Base-by-base conservation (phyloP, 352 stramenopile genomes). In the Thalassiosira mediterranea region DNA sequence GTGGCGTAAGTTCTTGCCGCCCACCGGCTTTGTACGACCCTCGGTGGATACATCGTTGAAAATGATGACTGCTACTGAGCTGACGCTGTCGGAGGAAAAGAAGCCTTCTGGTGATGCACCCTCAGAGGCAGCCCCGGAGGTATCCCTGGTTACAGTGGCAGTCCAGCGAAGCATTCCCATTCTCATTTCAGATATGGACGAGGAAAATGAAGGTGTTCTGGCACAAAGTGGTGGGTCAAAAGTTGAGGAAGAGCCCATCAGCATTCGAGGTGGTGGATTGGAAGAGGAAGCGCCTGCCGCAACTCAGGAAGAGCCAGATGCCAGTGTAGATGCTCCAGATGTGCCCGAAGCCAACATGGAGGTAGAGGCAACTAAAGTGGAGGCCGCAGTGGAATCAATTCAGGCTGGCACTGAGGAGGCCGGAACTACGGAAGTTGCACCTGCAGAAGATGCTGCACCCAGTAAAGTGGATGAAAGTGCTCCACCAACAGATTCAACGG, bases 21-120 rank as follows among this genome's bases (percentile, higher is more conserved):
- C 37, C 4, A 81, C 48, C 48, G 58, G 49, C 21, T 72, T 81
- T 5, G 56, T 70, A 52, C 72, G 72, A 65, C 72, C 72, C 10
- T 69, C 59, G 0, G 29, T 65, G 3, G 28, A 76, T 64, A 47
- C 21, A 0, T 38, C 23, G 10, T 52, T 71, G 46, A 44, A 54
- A 21, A 42, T 8, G 28, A 63, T 79, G 46, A 72, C 40, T 3
- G 56, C 72, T 19, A 79, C 61, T 10, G 70, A 79, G 56, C 52
- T 79, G 21, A 79, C 53, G 38, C 37, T 57, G 19, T n/a, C 28
- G 5, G 51, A 65, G 1, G 32, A 34, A 44, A 38, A 44, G 37
- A 15, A 15, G 37, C 37, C 37, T 15, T 44, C 37, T 8, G 15
- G 8, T 44, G 37, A 44, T 44, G 37, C 8, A 8, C 8, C 15